phyloP scores from a whole-genome alignment of 176 grass and related monocot genomes.

The Cocos nucifera region DNA sequence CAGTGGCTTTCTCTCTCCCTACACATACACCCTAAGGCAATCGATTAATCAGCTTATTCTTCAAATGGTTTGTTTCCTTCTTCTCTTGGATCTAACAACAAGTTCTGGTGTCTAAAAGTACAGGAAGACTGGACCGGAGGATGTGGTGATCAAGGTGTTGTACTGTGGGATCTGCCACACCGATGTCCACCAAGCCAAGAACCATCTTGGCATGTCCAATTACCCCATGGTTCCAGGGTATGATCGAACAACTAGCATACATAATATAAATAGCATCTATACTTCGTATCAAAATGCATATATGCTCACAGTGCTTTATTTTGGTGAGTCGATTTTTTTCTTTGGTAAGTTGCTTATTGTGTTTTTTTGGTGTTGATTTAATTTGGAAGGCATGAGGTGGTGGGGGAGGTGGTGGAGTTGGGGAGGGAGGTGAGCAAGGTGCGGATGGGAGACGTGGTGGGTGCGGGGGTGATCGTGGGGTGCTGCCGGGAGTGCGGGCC shows the following conservation, averaged over 20 bases:
- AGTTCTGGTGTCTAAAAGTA: neutral
- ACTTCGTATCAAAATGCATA: too few relatives aligned
- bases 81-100: neutral
- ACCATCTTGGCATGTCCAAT: constrained; percentile 77
- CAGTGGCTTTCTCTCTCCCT: constrained; percentile 66
- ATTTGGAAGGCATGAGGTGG: constrained; percentile 70
- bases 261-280: too few relatives aligned
- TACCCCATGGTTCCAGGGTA: constrained; percentile 99
- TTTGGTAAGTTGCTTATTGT: neutral
- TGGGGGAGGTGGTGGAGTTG: constrained; percentile 79
- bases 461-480: constrained; percentile 62
- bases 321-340: neutral
- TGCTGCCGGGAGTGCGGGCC: constrained; percentile 72
- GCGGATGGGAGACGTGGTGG: constrained; percentile 45
- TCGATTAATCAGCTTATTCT: too few relatives aligned
- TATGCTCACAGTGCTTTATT: neutral
- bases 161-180: constrained; percentile 95
- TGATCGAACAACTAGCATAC: neutral
- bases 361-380: neutral
- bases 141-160: constrained; percentile 78
- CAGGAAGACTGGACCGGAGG: constrained; percentile 68
- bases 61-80: neutral
- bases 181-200: constrained; percentile 85
- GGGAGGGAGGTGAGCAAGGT: constrained; percentile 52
- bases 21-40: constrained; percentile 83